Conservation (phyloP, 2,329 filamentous ascomycete species). For the Hypoxylon sp. region DNA sequence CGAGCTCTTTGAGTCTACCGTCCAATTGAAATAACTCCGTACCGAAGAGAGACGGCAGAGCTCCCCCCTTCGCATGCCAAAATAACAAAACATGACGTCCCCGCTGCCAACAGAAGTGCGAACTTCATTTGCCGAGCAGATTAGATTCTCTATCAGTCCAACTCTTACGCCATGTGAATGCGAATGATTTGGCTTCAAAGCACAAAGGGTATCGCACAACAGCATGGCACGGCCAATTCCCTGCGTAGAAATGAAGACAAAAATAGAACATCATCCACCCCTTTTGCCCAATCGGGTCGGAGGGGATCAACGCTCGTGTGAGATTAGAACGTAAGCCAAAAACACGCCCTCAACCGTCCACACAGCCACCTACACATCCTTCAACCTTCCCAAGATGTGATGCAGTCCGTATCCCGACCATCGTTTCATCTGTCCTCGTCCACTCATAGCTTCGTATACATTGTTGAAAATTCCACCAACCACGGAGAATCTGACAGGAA, state of each 20-base stretch:
- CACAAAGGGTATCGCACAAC: conserved; percentile 51
- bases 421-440: conserved; percentile 42
- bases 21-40: conserved; percentile 41
- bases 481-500: conserved; percentile 37
- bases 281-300: conserved; percentile 23
- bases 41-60: conserved; percentile 26
- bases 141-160: conserved; percentile 51
- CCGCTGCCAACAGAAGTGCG: conserved; percentile 53
- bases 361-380: conserved; percentile 38
- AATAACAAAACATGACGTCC: conserved; percentile 34
- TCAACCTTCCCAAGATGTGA: conserved; percentile 10
- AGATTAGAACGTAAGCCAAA: conserved; percentile 43
- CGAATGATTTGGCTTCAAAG: conserved; percentile 51
- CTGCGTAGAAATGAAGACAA: conserved; percentile 49
- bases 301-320: conserved; percentile 39
- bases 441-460: conserved; percentile 51
- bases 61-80: conserved; percentile 10
- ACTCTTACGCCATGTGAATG: conserved; percentile 52
- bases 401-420: conserved; percentile 25
- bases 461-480: conserved; percentile 41
- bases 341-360: conserved; percentile 26
- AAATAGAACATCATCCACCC: conserved; percentile 45
- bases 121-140: conserved; percentile 54
- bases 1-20: conserved; percentile 30
- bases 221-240: conserved; percentile 52